Evolutionary conservation across 441 rosid species (phyloP).

Genomic region (Flueggea neowawraea): DNA sequence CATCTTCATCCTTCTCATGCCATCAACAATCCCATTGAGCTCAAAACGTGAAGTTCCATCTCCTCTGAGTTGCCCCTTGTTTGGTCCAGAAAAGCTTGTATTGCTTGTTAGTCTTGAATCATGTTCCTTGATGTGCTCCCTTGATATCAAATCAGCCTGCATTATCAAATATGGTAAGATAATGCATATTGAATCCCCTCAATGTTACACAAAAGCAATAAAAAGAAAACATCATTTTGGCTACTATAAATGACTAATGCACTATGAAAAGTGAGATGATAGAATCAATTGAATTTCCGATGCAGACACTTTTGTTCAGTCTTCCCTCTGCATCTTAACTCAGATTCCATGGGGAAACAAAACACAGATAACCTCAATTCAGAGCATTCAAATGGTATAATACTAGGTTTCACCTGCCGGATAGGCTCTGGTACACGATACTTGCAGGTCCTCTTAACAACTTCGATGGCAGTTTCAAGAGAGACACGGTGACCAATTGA

Average conservation of each 20-base stretch:
- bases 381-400: slow-evolving; percentile 3
- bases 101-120: not conserved
- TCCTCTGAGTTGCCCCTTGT: slow-evolving; percentile 3
- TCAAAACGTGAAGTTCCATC: not conserved
- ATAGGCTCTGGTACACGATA: slow-evolving; percentile 89
- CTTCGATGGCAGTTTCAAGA: slow-evolving; percentile 59
- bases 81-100: no score
- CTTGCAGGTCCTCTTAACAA: slow-evolving; percentile 71
- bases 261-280: no score
- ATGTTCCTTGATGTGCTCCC: slow-evolving; percentile 49
- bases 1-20: not conserved
- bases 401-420: slow-evolving; percentile 57
- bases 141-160: slow-evolving; percentile 77
- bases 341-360: not conserved
- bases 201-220: not conserved
- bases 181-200: not conserved
- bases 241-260: no score
- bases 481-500: slow-evolving; percentile 87
- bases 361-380: not conserved
- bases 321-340: not conserved
- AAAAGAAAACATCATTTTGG: not conserved
- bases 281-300: no score
- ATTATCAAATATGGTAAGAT: slow-evolving; percentile 4
- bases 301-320: no score
- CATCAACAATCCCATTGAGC: not conserved